Evolutionary conservation across 2,329 filamentous ascomycete species (phyloP), one percentile per base, ranked within the genome.

Genomic region (Ophiostoma sp.): DNA sequence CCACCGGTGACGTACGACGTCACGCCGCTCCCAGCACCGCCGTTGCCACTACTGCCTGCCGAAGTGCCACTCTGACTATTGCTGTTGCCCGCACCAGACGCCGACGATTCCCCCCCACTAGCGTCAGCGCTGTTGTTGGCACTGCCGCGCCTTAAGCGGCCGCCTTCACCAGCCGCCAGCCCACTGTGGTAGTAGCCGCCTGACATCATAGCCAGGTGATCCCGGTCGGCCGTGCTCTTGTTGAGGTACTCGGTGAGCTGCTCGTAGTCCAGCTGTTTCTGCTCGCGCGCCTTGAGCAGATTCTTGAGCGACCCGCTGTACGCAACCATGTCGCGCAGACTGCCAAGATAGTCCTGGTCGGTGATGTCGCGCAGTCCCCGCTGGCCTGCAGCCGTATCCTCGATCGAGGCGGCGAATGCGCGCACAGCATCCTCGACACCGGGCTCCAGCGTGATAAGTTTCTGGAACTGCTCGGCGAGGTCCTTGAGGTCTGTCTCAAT

Each of bases 241-340:
- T 91, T 91, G 67, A 97, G 90, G 78, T 98, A 98, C 76, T 98
- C 94, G 41, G 93, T 96, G 45, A 99, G 84, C 72, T 92, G 93
- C 79, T 99, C 95, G 75, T 94, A 97, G 80, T 99, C 95, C 69
- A 99, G 89, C 77, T 99, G 95, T 77, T 99, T 99, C 80, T 96
- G 93, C 80, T 99, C 95, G 47, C 95, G 89, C 1, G 92, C 92
- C 78, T 96, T 96, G 72, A 99, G 87, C 5, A 99, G 87, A 38
- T 87, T 84, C 78, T 96, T 96, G 64, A 98, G 82, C 0, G 93
- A 90, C n/a, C 86, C 81, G 72, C 93, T 94, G 79, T 98, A 99
- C 40, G 93, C 90, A 74, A 96, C 91, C 93, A 98, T 97, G 79
- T 99, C 95, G 66, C 93, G 88, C 67, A 99, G 83, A 68, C 90